Percentiles rank a stretch among this genome's conserved stretches.
These are phyloP conservation scores for Plasmodium gonderi DNA, from an alignment of 169 alveolate genomes.

Conservation along the genomic window DNA sequence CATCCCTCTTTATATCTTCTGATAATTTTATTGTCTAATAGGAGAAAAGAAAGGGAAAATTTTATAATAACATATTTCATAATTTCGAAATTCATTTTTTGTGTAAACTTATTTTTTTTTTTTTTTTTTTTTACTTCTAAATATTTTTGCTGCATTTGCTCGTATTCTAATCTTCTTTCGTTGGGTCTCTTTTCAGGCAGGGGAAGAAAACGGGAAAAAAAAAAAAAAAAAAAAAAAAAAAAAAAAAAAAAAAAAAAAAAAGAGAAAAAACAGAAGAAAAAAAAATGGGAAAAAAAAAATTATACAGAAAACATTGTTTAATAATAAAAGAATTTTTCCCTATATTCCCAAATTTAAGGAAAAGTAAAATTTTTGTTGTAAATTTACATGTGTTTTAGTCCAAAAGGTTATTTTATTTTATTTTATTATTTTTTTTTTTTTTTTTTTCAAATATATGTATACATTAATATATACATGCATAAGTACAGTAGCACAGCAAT, in stretches of 20 bases:
- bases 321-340: neutral
- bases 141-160: conserved; percentile 57
- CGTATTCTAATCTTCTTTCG: conserved; percentile 50
- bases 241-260: neutral
- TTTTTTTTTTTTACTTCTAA: conserved; percentile 31
- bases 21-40: conserved; percentile 45
- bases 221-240: neutral
- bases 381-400: neutral
- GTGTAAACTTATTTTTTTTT: neutral
- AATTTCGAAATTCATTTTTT: neutral
- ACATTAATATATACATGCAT: neutral
- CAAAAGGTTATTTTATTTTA: neutral
- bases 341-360: neutral
- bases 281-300: neutral
- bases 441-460: neutral
- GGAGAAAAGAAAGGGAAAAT: neutral
- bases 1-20: conserved; percentile 42
- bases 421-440: neutral
- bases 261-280: neutral
- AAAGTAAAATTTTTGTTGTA: neutral
- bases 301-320: neutral
- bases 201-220: no score
- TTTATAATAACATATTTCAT: neutral
- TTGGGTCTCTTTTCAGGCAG: conserved; percentile 40
- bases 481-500: neutral